phyloP scores from a whole-genome alignment of 352 stramenopile genomes.

The Phytophthora crassamura region DNA sequence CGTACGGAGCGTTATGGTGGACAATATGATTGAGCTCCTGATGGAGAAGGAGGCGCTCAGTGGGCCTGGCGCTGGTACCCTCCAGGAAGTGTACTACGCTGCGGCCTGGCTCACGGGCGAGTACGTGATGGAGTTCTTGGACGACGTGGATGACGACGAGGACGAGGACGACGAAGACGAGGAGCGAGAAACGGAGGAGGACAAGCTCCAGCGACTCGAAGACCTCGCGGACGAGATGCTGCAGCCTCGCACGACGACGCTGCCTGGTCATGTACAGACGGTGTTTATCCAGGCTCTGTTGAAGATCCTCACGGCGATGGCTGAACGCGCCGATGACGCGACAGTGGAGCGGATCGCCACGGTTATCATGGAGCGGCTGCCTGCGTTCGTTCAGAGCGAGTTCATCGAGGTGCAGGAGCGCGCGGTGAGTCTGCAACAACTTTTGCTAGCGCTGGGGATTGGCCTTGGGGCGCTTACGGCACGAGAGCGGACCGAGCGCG shows the following conservation, averaged over 20 bases:
- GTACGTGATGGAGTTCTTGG: conserved; percentile 93
- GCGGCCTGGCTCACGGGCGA: conserved; percentile 98
- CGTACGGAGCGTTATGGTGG: conserved; percentile 95
- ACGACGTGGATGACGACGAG: conserved; percentile 81
- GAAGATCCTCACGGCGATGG: conserved; percentile 86
- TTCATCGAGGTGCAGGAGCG: conserved; percentile 97
- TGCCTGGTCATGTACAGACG: conserved; percentile 91
- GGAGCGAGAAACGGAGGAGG: conserved; percentile 69
- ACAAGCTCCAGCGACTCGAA: conserved; percentile 90
- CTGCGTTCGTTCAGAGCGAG: conserved; percentile 90
- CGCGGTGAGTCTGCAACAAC: conserved; percentile 86
- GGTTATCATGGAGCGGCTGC: conserved; percentile 86
- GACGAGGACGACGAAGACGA: conserved; percentile 84
- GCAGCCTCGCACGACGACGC: conserved; percentile 76
- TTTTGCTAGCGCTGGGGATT: conserved; percentile 67
- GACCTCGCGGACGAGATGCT: conserved; percentile 85
- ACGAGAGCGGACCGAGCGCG: conserved; percentile 69
- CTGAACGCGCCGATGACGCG: conserved; percentile 72
- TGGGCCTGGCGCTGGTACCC: conserved; percentile 74
- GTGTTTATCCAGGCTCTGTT: conserved; percentile 96
- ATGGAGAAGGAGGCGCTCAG: conserved; percentile 87
- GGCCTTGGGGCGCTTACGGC: conserved; percentile 60
- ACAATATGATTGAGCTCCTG: conserved; percentile 95
- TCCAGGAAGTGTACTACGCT: conserved; percentile 95
- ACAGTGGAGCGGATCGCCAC: conserved; percentile 88